Evolutionary conservation across 2,329 filamentous ascomycete genomes (phyloP), one percentile per base, ranked within the genome.

Genomic region (Paecilomyces sp.): DNA sequence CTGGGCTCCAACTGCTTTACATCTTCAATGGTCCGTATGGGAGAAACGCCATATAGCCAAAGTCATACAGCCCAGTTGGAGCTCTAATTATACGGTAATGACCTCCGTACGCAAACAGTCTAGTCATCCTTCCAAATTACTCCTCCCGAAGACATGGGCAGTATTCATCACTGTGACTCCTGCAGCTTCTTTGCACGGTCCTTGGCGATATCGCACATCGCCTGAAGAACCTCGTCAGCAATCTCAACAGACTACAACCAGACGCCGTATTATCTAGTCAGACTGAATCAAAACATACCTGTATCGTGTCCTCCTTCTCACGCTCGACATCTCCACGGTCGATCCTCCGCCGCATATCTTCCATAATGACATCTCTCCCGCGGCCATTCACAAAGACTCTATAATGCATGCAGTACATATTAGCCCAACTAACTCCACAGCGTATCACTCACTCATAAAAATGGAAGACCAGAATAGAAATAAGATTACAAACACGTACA

Each of bases 131-230:
- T 15, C 15, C 15, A 15, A 22, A 22, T n/a, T 6, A 41, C n/a
- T n/a, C 36, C 22, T 22, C 22, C 13, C n/a, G n/a, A n/a, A 41
- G 5, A 4, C 13, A 36, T 4, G 3, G 15, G 13, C 1, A 13
- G 15, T 7, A 5, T 41, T 41, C 36, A 41, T 41, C 5, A 31
- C 36, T 52, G 15, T 41, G 62, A 34, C 54, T 66, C 59, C 56
- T 70, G 70, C 47, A 90, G 73, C 74, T 92, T 95, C 33, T 75
- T 73, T 0, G 88, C 90, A 55, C 92, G 84, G 69, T 96, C 91
- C 57, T 85, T 83, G 31, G 92, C 92, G 70, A 97, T 97, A 67
- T 92, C 89, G 69, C 91, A 91, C 90, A 97, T 96, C 50, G 92
- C 92, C 88, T 91, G 59, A 41, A 1, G 34, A 63, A 54, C 50